A percentile compares a stretch with the other conserved stretches of the same genome.
Conservation (phyloP, 2,329 filamentous ascomycete species). For the Aspergillus phoenicis region DNA sequence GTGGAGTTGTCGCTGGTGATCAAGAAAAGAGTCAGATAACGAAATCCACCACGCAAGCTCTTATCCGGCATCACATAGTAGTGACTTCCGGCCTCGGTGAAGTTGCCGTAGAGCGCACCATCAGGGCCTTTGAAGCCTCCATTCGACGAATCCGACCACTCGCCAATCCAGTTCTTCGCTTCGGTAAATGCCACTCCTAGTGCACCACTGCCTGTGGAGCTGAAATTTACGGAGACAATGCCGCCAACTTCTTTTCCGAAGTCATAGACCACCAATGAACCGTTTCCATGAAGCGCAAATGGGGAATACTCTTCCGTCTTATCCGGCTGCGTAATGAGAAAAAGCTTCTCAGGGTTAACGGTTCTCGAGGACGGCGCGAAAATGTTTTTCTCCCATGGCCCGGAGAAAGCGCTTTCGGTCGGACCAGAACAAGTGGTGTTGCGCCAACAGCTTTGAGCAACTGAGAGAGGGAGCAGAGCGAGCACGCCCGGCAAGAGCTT, state of each 20-base stretch:
- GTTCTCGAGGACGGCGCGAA: conserved; percentile 58
- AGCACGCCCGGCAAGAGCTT: conserved; percentile 17
- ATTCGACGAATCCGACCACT: conserved; percentile 54
- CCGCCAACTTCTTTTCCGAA: conserved; percentile 63
- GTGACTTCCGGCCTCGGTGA: conserved; percentile 35
- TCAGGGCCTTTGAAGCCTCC: conserved; percentile 48
- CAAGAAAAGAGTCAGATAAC: conserved; percentile 48
- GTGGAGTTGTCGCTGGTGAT: conserved; percentile 33
- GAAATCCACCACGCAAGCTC: conserved; percentile 48
- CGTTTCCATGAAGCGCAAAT: conserved; percentile 47
- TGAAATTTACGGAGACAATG: conserved; percentile 56
- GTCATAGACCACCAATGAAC: conserved; percentile 59
- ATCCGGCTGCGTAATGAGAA: conserved; percentile 13
- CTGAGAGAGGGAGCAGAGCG: conserved; percentile 17
- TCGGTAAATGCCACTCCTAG: conserved; percentile 54
- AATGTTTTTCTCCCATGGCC: conserved; percentile 61
- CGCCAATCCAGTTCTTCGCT: conserved; percentile 52
- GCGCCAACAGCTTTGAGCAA: conserved; percentile 54
- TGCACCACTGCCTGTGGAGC: conserved; percentile 40
- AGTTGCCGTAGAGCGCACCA: conserved; percentile 42
- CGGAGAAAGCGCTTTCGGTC: conserved; percentile 54
- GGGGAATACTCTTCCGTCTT: conserved; percentile 28
- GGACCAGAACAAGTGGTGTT: conserved; percentile 57
- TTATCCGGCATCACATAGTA: conserved; percentile 45
- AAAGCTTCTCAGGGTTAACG: conserved; percentile 46